A percentile compares a stretch with the other conserved stretches of the same genome.
These are phyloP conservation scores for Porphyrellus sp. DNA, from an alignment of 1,284 basidiomycete genomes.

Conservation along the genomic window DNA sequence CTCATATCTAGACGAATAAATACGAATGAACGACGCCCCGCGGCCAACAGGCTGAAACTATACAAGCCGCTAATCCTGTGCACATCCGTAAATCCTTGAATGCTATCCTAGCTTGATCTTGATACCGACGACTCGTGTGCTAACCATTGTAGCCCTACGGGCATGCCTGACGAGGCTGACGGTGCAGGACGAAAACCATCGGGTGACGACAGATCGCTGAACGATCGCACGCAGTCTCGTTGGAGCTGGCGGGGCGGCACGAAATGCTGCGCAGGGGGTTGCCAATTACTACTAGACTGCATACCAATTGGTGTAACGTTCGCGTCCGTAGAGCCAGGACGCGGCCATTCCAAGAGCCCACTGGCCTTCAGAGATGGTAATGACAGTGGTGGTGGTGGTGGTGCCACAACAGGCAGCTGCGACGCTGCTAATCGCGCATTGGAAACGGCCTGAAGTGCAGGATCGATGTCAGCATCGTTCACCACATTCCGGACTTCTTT, in stretches of 20 bases:
- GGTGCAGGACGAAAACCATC: slow-evolving; percentile 23
- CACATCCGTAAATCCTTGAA: neutral
- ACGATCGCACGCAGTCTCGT: slow-evolving; percentile 18
- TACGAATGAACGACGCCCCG: slow-evolving; percentile 16
- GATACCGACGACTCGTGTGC: slow-evolving; percentile 49
- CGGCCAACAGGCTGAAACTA: neutral
- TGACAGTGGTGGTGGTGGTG: slow-evolving; percentile 30
- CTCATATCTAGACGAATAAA: slow-evolving; percentile 27
- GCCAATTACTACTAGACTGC: slow-evolving; percentile 25
- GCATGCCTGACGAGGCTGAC: slow-evolving; percentile 43
- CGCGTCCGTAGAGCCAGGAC: slow-evolving; percentile 23
- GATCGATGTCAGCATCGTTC: slow-evolving; percentile 33
- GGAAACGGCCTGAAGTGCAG: slow-evolving; percentile 28
- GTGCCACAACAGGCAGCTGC: slow-evolving; percentile 7
- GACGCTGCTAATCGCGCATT: slow-evolving; percentile 17
- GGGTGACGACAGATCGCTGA: slow-evolving; percentile 12
- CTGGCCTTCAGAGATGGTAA: slow-evolving; percentile 71
- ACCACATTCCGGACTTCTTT: slow-evolving; percentile 24
- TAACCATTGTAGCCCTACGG: slow-evolving; percentile 56
- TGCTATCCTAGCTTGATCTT: slow-evolving; percentile 24
- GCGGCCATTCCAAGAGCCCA: slow-evolving; percentile 58
- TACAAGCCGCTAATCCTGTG: neutral
- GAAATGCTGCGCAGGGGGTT: slow-evolving; percentile 26
- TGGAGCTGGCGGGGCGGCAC: slow-evolving; percentile 18
- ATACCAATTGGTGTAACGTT: slow-evolving; percentile 8